These are phyloP conservation scores for Talaromyces verruculosus DNA, from an alignment of 2,329 filamentous ascomycete species.

Conservation along the genomic window DNA sequence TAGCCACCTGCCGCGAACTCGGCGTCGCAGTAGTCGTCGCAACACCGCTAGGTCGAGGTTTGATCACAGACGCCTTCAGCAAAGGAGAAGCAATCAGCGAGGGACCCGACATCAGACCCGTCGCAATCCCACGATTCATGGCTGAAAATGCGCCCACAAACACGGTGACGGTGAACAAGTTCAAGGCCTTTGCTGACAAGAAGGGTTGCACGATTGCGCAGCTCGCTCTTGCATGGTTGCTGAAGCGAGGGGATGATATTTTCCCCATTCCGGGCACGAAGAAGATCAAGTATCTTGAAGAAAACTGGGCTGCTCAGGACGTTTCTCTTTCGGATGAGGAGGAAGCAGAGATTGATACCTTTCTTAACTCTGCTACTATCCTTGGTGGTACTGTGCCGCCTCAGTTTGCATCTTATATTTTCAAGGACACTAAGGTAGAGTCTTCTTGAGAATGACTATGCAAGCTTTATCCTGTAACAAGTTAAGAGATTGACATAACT, in stretches of 20 bases:
- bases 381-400: constrained; percentile 8
- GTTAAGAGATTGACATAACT: no score
- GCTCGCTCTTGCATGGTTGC: constrained; percentile 63
- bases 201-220: constrained; percentile 60
- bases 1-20: constrained; percentile 25
- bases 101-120: not conserved
- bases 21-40: constrained; percentile 25
- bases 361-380: constrained; percentile 14
- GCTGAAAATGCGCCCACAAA: constrained; percentile 10
- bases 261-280: constrained; percentile 34
- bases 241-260: constrained; percentile 53
- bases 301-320: constrained; percentile 15
- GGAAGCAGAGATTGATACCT: constrained; percentile 11
- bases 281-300: constrained; percentile 23
- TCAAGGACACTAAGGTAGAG: constrained; percentile 18
- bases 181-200: constrained; percentile 51
- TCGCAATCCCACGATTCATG: constrained; percentile 6
- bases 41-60: constrained; percentile 23
- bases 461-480: no score
- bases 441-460: not conserved
- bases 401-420: constrained; percentile 8
- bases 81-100: not conserved
- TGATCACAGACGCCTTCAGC: constrained; percentile 22
- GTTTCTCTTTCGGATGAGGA: constrained; percentile 14
- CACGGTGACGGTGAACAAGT: constrained; percentile 29